A percentile compares a stretch with the other conserved stretches of the same genome.
These are phyloP conservation scores for Trametes punicea DNA, from an alignment of 768 basidiomycete genomes.

Conservation along the genomic window DNA sequence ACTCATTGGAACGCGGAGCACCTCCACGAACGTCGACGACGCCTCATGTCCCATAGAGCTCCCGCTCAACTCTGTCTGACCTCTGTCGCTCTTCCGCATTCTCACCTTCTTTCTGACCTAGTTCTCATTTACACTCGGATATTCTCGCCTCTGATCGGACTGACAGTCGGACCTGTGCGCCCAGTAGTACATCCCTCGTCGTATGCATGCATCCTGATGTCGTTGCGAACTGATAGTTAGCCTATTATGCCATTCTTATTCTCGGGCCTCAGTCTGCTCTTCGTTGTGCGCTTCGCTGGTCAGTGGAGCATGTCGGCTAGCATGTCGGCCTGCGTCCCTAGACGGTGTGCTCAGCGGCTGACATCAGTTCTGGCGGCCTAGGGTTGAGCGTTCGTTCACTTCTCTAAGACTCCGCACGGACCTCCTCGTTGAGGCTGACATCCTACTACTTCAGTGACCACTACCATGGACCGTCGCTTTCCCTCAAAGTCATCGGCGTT, in stretches of 20 bases:
- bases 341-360: neutral
- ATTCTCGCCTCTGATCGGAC: constrained; percentile 9
- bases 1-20: constrained; percentile 47
- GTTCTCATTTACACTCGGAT: constrained; percentile 2
- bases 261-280: neutral
- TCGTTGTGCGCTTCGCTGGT: neutral
- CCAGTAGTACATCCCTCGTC: constrained; percentile 4
- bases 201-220: constrained; percentile 15
- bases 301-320: neutral
- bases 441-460: neutral
- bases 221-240: constrained; percentile 11
- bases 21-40: constrained; percentile 55
- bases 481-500: constrained; percentile 21
- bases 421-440: constrained; percentile 6
- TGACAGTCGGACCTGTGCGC: constrained; percentile 20
- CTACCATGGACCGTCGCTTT: constrained; percentile 21
- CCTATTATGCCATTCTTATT: constrained; percentile 20
- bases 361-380: neutral
- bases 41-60: constrained; percentile 73
- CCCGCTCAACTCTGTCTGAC: constrained; percentile 47
- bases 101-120: constrained; percentile 2
- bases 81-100: neutral
- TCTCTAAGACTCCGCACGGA: no score
- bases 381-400: neutral
- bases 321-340: neutral